A percentile compares a stretch with the other conserved stretches of the same genome.
phyloP scores from a whole-genome alignment of 129 eudicot species.

The Arctium minus region DNA sequence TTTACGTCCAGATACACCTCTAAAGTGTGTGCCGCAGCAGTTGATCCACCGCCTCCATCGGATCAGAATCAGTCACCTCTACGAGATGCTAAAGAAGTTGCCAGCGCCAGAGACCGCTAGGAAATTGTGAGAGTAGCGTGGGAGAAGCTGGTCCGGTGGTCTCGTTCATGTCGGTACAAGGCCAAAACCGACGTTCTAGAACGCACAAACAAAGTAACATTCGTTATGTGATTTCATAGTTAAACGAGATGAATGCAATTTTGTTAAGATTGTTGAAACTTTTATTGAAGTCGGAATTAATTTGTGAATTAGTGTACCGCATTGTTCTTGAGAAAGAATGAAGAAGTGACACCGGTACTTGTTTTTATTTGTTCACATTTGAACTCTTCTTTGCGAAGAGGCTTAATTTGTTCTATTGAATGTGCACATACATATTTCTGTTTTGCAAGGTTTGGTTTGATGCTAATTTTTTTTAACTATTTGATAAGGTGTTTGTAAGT shows the following conservation, averaged over 20 bases:
- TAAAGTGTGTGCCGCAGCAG: conserved; percentile 2
- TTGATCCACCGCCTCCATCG: conserved; percentile 38
- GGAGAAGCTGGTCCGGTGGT: conserved; percentile 98
- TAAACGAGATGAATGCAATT: neutral
- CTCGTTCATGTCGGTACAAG: conserved; percentile 73
- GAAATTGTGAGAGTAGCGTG: conserved; percentile 78
- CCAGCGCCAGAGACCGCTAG: conserved; percentile 55
- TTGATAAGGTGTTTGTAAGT: neutral
- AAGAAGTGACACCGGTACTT: neutral
- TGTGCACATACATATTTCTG: conserved; percentile 3
- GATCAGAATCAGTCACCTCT: conserved; percentile 22
- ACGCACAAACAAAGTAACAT: conserved; percentile 76
- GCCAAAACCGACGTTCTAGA: conserved; percentile 86
- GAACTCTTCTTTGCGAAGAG: neutral
- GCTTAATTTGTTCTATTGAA: neutral
- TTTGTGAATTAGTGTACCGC: neutral
- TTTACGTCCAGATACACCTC: conserved; percentile 17
- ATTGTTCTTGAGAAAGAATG: neutral
- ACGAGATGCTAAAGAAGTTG: conserved; percentile 18
- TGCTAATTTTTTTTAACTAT: neutral
- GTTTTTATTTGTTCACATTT: neutral
- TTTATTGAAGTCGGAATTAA: neutral
- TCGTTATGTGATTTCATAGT: neutral
- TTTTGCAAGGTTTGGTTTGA: neutral
- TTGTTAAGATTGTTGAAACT: neutral